Conservation (phyloP, 1,139 yeast genomes). For the Komagataea norvegica region DNA sequence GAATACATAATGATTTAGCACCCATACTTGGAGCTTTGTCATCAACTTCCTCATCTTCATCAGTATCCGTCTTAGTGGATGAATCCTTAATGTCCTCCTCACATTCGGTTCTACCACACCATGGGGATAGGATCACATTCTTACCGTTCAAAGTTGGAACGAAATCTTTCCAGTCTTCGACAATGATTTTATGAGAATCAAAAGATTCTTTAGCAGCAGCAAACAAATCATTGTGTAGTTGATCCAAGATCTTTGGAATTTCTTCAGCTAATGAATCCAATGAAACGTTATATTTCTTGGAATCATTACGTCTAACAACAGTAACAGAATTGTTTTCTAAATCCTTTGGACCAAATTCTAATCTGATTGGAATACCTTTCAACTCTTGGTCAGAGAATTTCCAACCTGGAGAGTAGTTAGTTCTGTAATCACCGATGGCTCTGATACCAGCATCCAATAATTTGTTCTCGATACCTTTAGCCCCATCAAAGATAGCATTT, state of each 20-base stretch:
- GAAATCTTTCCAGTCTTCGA: conserved; percentile 85
- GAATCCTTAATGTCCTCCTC: conserved; percentile 96
- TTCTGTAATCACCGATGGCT: conserved; percentile 83
- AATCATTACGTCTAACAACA: conserved; percentile 91
- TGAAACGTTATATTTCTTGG: conserved; percentile 64
- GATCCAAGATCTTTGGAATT: conserved; percentile 73
- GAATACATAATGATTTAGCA: conserved; percentile 97
- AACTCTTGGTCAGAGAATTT: conserved; percentile 97
- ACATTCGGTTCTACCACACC: conserved; percentile 94
- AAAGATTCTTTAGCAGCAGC: conserved; percentile 74
- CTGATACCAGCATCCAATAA: conserved; percentile 60
- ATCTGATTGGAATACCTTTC: conserved; percentile 89
- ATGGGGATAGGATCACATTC: conserved; percentile 88
- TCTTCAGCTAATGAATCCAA: conserved; percentile 61
- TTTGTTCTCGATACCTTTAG: conserved; percentile 57
- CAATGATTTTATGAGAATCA: conserved; percentile 77
- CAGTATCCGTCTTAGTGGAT: conserved; percentile 74
- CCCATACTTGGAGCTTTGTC: conserved; percentile 99
- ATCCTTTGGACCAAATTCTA: conserved; percentile 97
- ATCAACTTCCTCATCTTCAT: conserved; percentile 83
- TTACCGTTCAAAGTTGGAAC: conserved; percentile 89
- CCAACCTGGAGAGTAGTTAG: conserved; percentile 97
- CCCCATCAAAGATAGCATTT: conserved; percentile 62
- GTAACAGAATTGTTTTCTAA: conserved; percentile 72
- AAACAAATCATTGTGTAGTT: conserved; percentile 72